Percentiles rank a stretch among this genome's conserved stretches.
These are phyloP conservation scores for Diddensiella caesifluorescens DNA, from an alignment of 805 yeast species.

Conservation along the genomic window DNA sequence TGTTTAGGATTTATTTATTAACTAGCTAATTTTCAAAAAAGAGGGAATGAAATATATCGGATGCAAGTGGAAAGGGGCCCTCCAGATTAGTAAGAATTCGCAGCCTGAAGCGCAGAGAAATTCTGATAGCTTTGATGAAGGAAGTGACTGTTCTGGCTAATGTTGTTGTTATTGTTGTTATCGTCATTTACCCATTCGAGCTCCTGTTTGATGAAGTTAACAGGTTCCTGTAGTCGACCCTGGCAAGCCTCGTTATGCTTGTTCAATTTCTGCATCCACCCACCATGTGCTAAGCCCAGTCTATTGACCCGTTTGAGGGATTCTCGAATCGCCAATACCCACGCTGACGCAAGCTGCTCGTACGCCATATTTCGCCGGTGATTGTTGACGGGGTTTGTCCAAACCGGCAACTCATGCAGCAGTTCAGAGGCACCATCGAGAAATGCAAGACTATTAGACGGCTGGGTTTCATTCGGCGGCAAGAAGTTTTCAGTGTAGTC, in stretches of 20 bases:
- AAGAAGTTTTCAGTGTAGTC: conserved; percentile 70
- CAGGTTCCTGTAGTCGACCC: conserved; percentile 40
- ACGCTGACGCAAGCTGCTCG: conserved; percentile 55
- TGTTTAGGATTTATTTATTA: too few species aligned
- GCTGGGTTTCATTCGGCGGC: conserved; percentile 61
- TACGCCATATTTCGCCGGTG: conserved; percentile 45
- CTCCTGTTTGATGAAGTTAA: conserved; percentile 42
- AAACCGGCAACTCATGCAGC: conserved; percentile 61
- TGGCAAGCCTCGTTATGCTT: conserved; percentile 41
- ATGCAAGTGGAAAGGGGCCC: too few species aligned
- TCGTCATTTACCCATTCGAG: conserved; percentile 27
- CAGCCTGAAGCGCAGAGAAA: too few species aligned
- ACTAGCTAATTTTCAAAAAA: too few species aligned
- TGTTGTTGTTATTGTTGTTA: conserved; percentile 1
- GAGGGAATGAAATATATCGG: too few species aligned
- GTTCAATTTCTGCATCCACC: conserved; percentile 39
- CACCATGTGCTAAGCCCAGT: conserved; percentile 34
- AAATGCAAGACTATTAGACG: conserved; percentile 52
- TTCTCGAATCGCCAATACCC: conserved; percentile 45
- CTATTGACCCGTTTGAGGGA: conserved; percentile 35
- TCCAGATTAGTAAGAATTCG: too few species aligned
- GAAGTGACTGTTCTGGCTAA: too few species aligned
- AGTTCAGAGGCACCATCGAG: conserved; percentile 56
- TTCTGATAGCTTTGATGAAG: too few species aligned
- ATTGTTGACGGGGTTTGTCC: conserved; percentile 45